Evolutionary conservation across 164 flowering plant species (phyloP).

Genomic region (Cinnamomum micranthum): DNA sequence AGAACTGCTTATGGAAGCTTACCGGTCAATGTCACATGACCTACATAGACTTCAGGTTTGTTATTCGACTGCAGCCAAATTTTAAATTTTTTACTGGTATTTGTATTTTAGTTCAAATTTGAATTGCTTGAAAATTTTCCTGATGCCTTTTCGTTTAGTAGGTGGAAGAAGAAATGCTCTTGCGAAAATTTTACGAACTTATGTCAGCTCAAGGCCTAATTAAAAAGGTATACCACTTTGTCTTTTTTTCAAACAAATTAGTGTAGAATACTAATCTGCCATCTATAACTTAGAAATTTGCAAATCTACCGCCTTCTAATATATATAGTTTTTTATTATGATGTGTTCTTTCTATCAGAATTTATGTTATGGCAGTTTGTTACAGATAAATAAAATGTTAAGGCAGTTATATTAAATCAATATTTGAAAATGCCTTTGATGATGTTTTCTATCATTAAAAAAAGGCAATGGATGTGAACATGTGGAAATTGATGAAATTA

Average conservation of each 20-base stretch:
- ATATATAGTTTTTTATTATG: too few relatives aligned
- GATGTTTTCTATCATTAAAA: too few relatives aligned
- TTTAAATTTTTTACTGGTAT: background rate
- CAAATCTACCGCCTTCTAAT: too few relatives aligned
- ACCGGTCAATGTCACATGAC: constrained; percentile 46
- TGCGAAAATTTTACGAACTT: constrained; percentile 58
- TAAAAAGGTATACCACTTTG: background rate
- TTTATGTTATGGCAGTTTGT: too few relatives aligned
- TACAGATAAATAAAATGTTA: too few relatives aligned
- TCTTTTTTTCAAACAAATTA: background rate
- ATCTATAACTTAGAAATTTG: too few relatives aligned
- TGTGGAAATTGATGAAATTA: too few relatives aligned
- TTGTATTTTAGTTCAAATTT: background rate
- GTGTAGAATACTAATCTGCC: background rate
- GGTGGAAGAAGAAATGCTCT: constrained; percentile 76
- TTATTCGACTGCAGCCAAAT: background rate
- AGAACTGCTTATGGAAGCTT: constrained; percentile 42
- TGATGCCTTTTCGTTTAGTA: constrained; percentile 20
- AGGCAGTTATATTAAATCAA: too few relatives aligned
- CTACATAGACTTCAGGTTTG: constrained; percentile 54
- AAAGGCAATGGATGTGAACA: too few relatives aligned
- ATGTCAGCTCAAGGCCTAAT: constrained; percentile 23
- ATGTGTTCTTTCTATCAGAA: too few relatives aligned
- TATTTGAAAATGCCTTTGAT: too few relatives aligned
- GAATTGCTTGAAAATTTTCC: background rate